phyloP scores from a whole-genome alignment of 1,139 yeast species.

The Saccharomycopsis phalli region DNA sequence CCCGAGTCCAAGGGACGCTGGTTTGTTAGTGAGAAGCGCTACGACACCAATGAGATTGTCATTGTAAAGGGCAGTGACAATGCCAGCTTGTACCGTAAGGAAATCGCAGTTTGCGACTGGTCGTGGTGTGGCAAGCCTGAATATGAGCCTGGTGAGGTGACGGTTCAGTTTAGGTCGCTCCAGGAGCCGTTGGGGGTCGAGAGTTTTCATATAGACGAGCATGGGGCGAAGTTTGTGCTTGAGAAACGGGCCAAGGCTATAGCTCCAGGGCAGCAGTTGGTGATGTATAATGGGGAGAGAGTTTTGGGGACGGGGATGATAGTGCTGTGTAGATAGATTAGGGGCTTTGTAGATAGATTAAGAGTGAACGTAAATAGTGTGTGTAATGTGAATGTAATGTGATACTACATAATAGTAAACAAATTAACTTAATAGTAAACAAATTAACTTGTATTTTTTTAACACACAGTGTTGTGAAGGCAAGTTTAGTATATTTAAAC shows the following conservation, averaged over 20 bases:
- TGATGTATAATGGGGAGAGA: constrained; percentile 49
- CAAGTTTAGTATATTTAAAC: too few relatives aligned
- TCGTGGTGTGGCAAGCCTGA: constrained; percentile 35
- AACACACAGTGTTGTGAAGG: too few relatives aligned
- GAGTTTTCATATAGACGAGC: constrained; percentile 68
- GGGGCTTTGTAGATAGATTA: background rate
- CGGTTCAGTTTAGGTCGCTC: constrained; percentile 20
- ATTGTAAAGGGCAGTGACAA: constrained; percentile 72
- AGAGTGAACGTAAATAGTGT: background rate
- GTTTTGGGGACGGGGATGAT: constrained; percentile 76
- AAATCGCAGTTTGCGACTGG: constrained; percentile 39
- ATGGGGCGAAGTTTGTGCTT: constrained; percentile 38
- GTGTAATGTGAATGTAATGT: background rate
- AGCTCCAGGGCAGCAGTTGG: constrained; percentile 86
- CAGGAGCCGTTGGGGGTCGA: constrained; percentile 30
- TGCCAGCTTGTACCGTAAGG: constrained; percentile 43
- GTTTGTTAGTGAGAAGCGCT: constrained; percentile 72
- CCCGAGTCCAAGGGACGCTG: constrained; percentile 70
- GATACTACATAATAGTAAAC: background rate
- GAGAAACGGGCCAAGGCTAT: constrained; percentile 52
- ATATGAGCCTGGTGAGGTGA: constrained; percentile 20
- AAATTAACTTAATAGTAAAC: too few relatives aligned
- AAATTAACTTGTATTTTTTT: too few relatives aligned
- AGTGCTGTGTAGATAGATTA: background rate
- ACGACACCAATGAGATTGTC: constrained; percentile 57